A percentile compares a stretch with the other conserved stretches of the same genome.
Conservation (phyloP, 2,329 filamentous ascomycete genomes). For the Microsporum canis region DNA sequence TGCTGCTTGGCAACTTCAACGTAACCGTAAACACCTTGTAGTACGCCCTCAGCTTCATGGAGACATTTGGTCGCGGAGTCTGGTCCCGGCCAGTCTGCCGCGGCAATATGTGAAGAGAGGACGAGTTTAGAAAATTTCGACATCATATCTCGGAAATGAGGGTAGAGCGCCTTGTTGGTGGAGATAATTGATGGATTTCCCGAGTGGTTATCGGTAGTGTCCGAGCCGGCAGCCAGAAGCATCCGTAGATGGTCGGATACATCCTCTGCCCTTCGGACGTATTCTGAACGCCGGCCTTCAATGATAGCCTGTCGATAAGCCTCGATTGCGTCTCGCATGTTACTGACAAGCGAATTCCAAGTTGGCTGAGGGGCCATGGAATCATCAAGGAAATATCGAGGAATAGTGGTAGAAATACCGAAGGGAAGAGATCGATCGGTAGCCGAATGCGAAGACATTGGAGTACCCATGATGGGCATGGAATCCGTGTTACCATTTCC, state of each 20-base stretch:
- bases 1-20: slow-evolving; percentile 92
- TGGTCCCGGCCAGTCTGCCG: slow-evolving; percentile 85
- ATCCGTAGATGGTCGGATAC: slow-evolving; percentile 93
- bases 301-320: slow-evolving; percentile 83
- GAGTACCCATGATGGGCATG: slow-evolving; percentile 11
- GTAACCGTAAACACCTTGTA: slow-evolving; percentile 89
- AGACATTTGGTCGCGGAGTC: slow-evolving; percentile 92
- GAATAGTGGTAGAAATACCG: slow-evolving; percentile 44
- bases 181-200: slow-evolving; percentile 99
- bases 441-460: slow-evolving; percentile 39
- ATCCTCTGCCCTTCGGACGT: slow-evolving; percentile 88
- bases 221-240: slow-evolving; percentile 86
- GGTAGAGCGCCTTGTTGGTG: slow-evolving; percentile 92
- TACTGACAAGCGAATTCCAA: slow-evolving; percentile 80
- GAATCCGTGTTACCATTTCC: slow-evolving; percentile 17
- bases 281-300: slow-evolving; percentile 72
- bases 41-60: slow-evolving; percentile 92
- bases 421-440: slow-evolving; percentile 39
- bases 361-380: slow-evolving; percentile 60
- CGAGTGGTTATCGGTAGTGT: slow-evolving; percentile 96
- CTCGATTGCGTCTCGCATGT: slow-evolving; percentile 86
- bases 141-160: slow-evolving; percentile 98
- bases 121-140: slow-evolving; percentile 99
- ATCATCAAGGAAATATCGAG: slow-evolving; percentile 83
- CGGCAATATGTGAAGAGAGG: slow-evolving; percentile 92